Evolutionary conservation across 306 rosid species (phyloP).

Genomic region (Senna siamea): DNA sequence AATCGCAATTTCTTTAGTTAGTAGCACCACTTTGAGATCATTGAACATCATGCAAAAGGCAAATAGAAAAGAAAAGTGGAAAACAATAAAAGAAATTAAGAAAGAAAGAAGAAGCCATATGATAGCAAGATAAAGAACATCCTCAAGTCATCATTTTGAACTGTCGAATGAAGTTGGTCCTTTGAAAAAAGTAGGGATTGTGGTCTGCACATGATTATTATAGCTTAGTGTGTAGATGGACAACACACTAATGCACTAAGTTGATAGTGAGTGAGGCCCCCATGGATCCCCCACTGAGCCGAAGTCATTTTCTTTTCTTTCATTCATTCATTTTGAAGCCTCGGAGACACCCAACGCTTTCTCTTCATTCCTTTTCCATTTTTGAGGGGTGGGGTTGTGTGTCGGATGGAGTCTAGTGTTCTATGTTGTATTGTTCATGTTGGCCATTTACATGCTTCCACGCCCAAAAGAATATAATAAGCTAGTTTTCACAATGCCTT

Average conservation of each 20-base stretch:
- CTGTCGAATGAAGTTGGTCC: conserved; percentile 42
- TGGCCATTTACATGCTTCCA: conserved; percentile 3
- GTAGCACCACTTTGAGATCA: conserved; percentile 16
- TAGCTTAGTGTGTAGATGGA: conserved; percentile 41
- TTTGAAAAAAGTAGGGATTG: conserved; percentile 42
- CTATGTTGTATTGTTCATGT: not conserved
- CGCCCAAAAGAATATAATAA: conserved; percentile 27
- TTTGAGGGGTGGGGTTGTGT: conserved; percentile 46
- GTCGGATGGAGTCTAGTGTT: conserved; percentile 40
- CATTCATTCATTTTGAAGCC: conserved; percentile 43
- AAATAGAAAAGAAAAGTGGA: not conserved
- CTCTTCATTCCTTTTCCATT: conserved; percentile 19
- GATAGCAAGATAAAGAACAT: conserved; percentile 37
- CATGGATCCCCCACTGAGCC: conserved; percentile 34
- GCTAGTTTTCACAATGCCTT: conserved; percentile 31
- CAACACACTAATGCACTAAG: conserved; percentile 38
- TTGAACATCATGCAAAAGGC: conserved; percentile 33
- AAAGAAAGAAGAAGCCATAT: conserved; percentile 18
- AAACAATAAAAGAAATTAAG: not conserved
- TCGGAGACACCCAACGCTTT: conserved; percentile 35
- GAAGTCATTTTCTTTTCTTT: conserved; percentile 40
- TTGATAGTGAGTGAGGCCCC: conserved; percentile 42
- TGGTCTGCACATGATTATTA: conserved; percentile 52
- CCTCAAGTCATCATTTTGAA: conserved; percentile 31
- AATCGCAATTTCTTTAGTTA: not conserved